phyloP scores from a whole-genome alignment of 495 filamentous ascomycete genomes.

The Achaetomiella virescens region DNA sequence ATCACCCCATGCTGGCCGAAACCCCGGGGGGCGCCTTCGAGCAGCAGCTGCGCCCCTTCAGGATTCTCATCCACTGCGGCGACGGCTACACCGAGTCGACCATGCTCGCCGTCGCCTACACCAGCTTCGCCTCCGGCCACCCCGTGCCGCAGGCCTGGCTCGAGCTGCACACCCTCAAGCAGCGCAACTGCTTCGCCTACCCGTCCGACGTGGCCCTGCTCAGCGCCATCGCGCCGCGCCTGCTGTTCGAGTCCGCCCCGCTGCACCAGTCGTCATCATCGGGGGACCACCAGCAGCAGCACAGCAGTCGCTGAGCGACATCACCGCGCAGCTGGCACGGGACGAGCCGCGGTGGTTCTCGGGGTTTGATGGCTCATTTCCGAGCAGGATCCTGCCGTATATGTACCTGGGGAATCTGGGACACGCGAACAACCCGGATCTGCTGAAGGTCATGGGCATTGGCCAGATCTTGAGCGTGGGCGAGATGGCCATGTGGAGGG shows the following conservation, averaged over 20 bases:
- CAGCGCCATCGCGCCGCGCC: conserved; percentile 62
- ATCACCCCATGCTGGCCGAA: conserved; percentile 26
- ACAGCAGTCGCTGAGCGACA: conserved; percentile 30
- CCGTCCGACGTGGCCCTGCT: conserved; percentile 79
- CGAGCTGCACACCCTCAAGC: conserved; percentile 68
- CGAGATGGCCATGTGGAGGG: conserved; percentile 75
- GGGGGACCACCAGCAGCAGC: conserved; percentile 14
- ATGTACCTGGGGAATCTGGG: conserved; percentile 92
- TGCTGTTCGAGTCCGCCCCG: conserved; percentile 50
- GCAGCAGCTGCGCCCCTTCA: conserved; percentile 38
- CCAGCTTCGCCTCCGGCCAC: conserved; percentile 78
- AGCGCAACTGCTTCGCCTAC: conserved; percentile 94
- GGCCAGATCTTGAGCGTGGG: conserved; percentile 88
- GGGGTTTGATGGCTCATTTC: conserved; percentile 82
- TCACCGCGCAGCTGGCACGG: conserved; percentile 35
- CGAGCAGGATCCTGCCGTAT: conserved; percentile 82
- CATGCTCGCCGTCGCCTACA: conserved; percentile 79
- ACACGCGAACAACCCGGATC: conserved; percentile 86
- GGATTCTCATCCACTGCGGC: conserved; percentile 82
- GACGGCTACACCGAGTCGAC: conserved; percentile 97
- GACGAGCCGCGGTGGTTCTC: conserved; percentile 71
- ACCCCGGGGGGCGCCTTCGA: conserved; percentile 18
- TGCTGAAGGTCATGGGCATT: conserved; percentile 76
- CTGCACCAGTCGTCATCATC: conserved; percentile 20
- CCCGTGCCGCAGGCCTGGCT: conserved; percentile 83